phyloP scores from a whole-genome alignment of 2,329 filamentous ascomycete genomes.

The Monilinia polystroma region DNA sequence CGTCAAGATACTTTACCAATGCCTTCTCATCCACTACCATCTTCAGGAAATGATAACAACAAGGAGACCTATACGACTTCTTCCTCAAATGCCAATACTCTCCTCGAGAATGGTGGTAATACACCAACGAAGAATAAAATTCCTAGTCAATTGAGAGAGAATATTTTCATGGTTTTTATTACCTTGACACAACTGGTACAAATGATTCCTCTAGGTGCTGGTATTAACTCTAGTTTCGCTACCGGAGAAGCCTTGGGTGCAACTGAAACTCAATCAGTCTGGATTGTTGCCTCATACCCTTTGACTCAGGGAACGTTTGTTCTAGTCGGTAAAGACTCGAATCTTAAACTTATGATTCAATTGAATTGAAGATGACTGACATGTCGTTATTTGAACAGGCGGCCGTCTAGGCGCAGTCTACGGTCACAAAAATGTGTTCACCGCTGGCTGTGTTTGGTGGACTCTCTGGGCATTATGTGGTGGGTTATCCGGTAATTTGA shows the following conservation, averaged over 20 bases:
- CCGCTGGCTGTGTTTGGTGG: slow-evolving; percentile 23
- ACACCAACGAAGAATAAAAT: slow-evolving; percentile 2
- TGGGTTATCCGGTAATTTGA: slow-evolving; percentile 46
- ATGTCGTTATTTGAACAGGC: slow-evolving; percentile 4
- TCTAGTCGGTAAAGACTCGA: slow-evolving; percentile 7
- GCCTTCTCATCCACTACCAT: background rate
- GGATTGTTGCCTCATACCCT: slow-evolving; percentile 21
- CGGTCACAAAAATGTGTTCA: slow-evolving; percentile 21
- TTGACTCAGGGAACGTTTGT: slow-evolving; percentile 27
- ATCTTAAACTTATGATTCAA: background rate
- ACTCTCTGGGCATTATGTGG: slow-evolving; percentile 18
- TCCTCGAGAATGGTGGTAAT: slow-evolving; percentile 5
- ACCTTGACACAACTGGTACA: slow-evolving; percentile 20
- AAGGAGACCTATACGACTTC: background rate
- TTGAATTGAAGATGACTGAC: background rate
- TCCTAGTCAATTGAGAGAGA: slow-evolving; percentile 14
- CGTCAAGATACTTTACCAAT: background rate
- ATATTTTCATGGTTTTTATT: slow-evolving; percentile 19
- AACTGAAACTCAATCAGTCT: slow-evolving; percentile 7
- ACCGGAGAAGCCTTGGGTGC: slow-evolving; percentile 18
- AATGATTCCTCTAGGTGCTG: slow-evolving; percentile 21
- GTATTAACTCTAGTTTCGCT: slow-evolving; percentile 18
- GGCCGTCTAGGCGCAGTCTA: slow-evolving; percentile 24
- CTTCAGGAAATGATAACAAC: background rate
- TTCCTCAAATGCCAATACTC: background rate